Evolutionary conservation across 2,329 filamentous ascomycete genomes (phyloP).

Genomic region (Bipolaris oryzae): DNA sequence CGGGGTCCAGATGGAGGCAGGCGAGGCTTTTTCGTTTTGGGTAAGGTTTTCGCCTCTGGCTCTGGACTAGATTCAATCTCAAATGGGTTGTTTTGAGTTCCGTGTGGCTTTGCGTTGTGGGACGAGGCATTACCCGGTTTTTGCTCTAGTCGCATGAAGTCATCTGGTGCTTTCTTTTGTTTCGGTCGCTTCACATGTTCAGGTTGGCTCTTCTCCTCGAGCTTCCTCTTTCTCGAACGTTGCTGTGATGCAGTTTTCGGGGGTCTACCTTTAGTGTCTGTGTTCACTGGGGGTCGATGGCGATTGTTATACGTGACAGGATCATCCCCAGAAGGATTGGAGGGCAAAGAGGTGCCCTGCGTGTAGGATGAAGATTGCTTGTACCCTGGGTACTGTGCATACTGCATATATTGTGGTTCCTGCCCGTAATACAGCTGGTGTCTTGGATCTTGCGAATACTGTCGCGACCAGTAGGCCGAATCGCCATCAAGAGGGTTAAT

Average conservation of each 20-base stretch:
- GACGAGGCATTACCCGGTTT: background rate
- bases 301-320: background rate
- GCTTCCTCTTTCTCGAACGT: slow-evolving; percentile 20
- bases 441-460: too few species aligned
- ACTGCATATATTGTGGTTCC: too few species aligned
- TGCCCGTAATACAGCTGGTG: too few species aligned
- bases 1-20: background rate
- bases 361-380: background rate
- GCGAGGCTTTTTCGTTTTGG: background rate
- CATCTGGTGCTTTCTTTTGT: background rate
- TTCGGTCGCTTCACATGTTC: slow-evolving; percentile 1
- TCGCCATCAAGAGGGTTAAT: background rate
- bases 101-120: background rate
- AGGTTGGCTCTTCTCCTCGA: background rate
- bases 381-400: too few species aligned
- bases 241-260: background rate
- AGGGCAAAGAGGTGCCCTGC: background rate
- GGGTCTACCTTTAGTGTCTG: slow-evolving; percentile 3
- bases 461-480: background rate
- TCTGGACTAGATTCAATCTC: slow-evolving; percentile 27
- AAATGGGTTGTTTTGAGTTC: slow-evolving; percentile 20
- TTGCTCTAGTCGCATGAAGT: background rate
- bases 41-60: background rate
- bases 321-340: background rate
- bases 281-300: background rate